Conservation (phyloP, 2,329 filamentous ascomycete species). For the Fusarium poae region DNA sequence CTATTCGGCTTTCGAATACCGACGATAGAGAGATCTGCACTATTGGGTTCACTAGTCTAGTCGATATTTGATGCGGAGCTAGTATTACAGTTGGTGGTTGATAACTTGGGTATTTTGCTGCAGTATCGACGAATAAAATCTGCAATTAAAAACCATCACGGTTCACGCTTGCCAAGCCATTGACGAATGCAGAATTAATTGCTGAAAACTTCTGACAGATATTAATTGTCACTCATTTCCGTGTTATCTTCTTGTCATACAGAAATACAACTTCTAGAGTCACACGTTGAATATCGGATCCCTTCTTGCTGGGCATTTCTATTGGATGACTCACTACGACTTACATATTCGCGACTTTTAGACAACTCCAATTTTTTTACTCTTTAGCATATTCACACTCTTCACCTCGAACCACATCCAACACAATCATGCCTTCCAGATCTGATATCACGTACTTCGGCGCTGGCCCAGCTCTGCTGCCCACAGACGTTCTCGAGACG, state of each 20-base stretch:
- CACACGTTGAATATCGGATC: conserved; percentile 36
- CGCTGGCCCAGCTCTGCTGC: conserved; percentile 88
- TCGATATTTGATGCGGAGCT: conserved; percentile 30
- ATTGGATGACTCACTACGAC: conserved; percentile 45
- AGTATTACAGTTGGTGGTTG: conserved; percentile 3
- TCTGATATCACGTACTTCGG: conserved; percentile 88
- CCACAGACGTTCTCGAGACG: conserved; percentile 81
- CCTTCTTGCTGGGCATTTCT: conserved; percentile 34
- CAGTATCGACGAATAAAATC: conserved; percentile 36
- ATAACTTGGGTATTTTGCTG: conserved; percentile 9
- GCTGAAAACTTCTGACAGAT: not conserved
- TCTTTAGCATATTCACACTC: conserved; percentile 21
- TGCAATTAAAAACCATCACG: conserved; percentile 25
- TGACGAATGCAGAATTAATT: conserved; percentile 6
- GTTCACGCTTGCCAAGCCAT: conserved; percentile 19
- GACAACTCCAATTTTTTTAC: conserved; percentile 34
- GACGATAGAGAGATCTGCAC: not conserved
- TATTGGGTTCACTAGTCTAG: not conserved
- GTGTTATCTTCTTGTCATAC: not conserved
- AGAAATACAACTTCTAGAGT: conserved; percentile 15
- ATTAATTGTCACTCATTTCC: conserved; percentile 14
- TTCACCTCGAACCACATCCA: conserved; percentile 15
- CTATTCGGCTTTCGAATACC: too few species aligned
- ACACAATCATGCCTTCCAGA: conserved; percentile 77
- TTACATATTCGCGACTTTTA: conserved; percentile 21